Percentiles rank a stretch among this genome's conserved stretches.
Evolutionary conservation across 352 stramenopile genomes (phyloP).

Genomic region (Pythium insidiosum): DNA sequence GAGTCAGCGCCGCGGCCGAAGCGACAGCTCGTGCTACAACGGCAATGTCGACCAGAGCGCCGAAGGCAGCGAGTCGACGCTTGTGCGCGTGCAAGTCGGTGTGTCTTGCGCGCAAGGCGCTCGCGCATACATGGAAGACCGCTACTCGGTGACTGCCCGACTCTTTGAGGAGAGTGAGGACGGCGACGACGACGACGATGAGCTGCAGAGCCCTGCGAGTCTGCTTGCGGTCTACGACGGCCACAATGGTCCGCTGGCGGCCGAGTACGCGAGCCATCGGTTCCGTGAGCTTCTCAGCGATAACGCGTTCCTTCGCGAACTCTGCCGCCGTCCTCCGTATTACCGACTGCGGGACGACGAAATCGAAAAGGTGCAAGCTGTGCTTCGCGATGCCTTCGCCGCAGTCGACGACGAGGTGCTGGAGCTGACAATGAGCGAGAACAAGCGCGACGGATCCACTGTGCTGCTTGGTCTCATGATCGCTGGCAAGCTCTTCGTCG

Average conservation of each 20-base stretch:
- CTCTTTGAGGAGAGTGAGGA: conserved; percentile 42
- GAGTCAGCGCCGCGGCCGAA: conserved; percentile 1
- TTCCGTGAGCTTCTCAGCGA: conserved; percentile 53
- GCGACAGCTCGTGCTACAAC: not conserved
- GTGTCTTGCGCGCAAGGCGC: conserved; percentile 48
- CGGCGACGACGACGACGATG: conserved; percentile 15
- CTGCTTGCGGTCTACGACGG: conserved; percentile 66
- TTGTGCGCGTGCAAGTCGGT: conserved; percentile 30
- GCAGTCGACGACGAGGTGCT: conserved; percentile 68
- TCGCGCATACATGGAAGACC: conserved; percentile 76
- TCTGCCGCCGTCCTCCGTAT: conserved; percentile 28
- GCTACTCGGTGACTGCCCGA: conserved; percentile 51
- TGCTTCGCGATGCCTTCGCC: conserved; percentile 51
- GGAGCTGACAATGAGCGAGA: conserved; percentile 49
- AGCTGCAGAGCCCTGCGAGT: conserved; percentile 29
- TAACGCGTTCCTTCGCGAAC: conserved; percentile 33
- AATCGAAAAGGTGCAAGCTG: conserved; percentile 30
- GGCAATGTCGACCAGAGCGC: too few species aligned
- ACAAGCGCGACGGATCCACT: conserved; percentile 70
- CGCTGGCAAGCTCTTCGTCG: conserved; percentile 65
- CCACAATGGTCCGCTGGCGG: conserved; percentile 65
- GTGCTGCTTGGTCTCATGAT: conserved; percentile 65
- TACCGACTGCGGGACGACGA: conserved; percentile 31
- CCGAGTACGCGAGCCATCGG: conserved; percentile 46
- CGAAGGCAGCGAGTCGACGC: too few species aligned